phyloP scores from a whole-genome alignment of 2,329 filamentous ascomycete genomes.

The Thyridium curvatum region DNA sequence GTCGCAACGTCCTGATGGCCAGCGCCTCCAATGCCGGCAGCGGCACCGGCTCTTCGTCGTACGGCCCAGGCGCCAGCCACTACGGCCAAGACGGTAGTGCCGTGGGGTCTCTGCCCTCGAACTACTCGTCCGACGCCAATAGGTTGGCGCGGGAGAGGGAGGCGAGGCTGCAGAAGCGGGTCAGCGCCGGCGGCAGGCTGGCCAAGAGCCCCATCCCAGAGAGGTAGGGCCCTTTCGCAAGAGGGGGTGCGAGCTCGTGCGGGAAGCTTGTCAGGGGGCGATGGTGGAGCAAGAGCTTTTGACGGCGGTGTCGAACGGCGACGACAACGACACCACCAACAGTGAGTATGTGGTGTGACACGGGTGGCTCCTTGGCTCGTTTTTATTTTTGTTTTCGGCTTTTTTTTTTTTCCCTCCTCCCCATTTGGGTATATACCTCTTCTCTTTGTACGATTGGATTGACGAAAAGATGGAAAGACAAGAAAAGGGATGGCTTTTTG shows the following conservation, averaged over 20 bases:
- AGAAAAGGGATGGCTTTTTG: neutral
- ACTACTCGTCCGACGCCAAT: conserved; percentile 30
- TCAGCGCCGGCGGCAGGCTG: conserved; percentile 70
- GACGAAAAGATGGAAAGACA: neutral
- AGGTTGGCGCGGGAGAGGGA: conserved; percentile 58
- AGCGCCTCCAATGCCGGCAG: conserved; percentile 12
- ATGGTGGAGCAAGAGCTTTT: no score
- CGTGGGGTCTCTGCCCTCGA: conserved; percentile 52
- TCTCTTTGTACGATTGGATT: neutral
- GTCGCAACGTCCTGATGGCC: conserved; percentile 31
- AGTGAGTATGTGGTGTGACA: no score
- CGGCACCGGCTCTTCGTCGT: conserved; percentile 37
- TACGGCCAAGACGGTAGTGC: conserved; percentile 18
- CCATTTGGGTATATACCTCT: neutral
- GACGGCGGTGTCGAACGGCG: no score
- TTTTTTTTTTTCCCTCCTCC: neutral
- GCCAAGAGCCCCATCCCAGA: conserved; percentile 59
- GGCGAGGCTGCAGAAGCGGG: conserved; percentile 66
- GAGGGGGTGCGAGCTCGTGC: conserved; percentile 5
- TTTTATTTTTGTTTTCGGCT: neutral
- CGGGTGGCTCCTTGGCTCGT: neutral
- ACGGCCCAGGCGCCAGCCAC: no score
- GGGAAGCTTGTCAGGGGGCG: neutral
- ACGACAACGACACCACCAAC: neutral
- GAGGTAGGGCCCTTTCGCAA: conserved; percentile 34